Evolutionary conservation across 2,329 filamentous ascomycete genomes (phyloP), one percentile per base, ranked within the genome.

Genomic region (Fusarium albidum): DNA sequence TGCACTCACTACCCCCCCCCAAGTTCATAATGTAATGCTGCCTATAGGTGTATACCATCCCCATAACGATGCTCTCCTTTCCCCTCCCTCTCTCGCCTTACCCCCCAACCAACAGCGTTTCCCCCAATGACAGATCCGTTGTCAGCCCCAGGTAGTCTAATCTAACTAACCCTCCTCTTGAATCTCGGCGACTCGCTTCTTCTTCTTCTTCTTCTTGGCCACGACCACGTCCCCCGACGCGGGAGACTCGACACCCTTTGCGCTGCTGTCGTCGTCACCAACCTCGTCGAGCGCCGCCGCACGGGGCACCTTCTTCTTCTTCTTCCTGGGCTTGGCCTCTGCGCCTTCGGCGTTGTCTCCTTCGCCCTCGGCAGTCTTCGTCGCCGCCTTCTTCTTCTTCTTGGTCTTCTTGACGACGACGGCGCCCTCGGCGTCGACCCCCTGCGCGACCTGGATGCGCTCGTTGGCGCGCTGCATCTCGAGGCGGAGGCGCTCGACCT

Each of bases 381-480:
- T 85, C 71, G 81, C 84, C 33, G 70, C 71, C 65, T 78, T 79
- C n/a, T 66, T 69, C 2, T 35, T 60, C 65, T 79, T 79, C 73
- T 84, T 86, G 77, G 85, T 88, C 74, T 87, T 89, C 69, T 84
- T 87, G 71, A 80, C 82, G 5, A 92, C 83, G 3, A 89, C 80
- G 1, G 82, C 84, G 1, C 86, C 87, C 66, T 89, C 88, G 4
- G 76, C 79, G 39, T 85, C 80, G 25, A 88, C 84, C n/a, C 87
- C 87, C 65, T 87, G 83, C 17, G 87, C 86, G 15, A 88, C 83
- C 63, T 90, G 83, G 31, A 93, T 87, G 49, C 89, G 79, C 74
- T 93, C 90, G 65, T 88, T 90, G 31, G 87, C 88, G 50, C 90
- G 79, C 74, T 93, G 90, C 92, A 98, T 96, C 74, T 96, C 91